Percentiles rank a stretch among this genome's conserved stretches.
Conservation (phyloP, 805 yeast species). For the Cyberlindnera veronae region DNA sequence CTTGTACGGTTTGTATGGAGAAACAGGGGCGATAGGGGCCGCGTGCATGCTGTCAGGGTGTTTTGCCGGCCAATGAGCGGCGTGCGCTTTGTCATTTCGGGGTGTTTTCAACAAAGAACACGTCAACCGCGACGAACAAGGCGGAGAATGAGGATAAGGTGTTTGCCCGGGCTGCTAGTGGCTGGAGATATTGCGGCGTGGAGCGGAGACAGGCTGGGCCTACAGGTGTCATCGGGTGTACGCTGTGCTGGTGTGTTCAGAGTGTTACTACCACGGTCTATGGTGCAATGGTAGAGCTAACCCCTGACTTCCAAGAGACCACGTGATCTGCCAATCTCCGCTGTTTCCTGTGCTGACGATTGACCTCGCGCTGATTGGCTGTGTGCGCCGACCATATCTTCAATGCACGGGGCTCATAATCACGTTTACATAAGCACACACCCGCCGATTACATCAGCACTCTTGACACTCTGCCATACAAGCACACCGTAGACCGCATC, state of each 20-base stretch:
- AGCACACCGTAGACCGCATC: background rate
- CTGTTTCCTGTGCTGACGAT: slow-evolving; percentile 15
- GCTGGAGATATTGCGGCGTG: too few relatives aligned
- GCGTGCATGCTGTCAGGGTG: background rate
- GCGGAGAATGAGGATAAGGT: slow-evolving; percentile 6
- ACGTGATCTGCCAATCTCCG: background rate
- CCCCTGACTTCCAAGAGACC: background rate
- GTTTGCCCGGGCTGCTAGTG: slow-evolving; percentile 10
- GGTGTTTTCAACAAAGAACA: slow-evolving; percentile 5
- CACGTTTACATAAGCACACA: slow-evolving; percentile 4
- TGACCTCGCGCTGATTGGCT: slow-evolving; percentile 17
- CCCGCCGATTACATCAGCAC: slow-evolving; percentile 3
- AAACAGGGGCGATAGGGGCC: background rate
- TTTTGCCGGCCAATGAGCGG: slow-evolving; percentile 6
- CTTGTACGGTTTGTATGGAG: slow-evolving; percentile 2
- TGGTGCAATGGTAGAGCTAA: background rate
- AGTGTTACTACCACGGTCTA: too few relatives aligned
- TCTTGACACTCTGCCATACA: too few relatives aligned
- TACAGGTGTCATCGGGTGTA: too few relatives aligned
- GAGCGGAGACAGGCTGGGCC: too few relatives aligned
- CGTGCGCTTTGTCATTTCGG: slow-evolving; percentile 10
- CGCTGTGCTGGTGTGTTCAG: too few relatives aligned
- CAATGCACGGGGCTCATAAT: slow-evolving; percentile 6
- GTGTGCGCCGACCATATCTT: background rate
- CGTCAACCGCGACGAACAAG: background rate